Evolutionary conservation across 768 basidiomycete genomes (phyloP).

Genomic region (Pisolithus orientalis): DNA sequence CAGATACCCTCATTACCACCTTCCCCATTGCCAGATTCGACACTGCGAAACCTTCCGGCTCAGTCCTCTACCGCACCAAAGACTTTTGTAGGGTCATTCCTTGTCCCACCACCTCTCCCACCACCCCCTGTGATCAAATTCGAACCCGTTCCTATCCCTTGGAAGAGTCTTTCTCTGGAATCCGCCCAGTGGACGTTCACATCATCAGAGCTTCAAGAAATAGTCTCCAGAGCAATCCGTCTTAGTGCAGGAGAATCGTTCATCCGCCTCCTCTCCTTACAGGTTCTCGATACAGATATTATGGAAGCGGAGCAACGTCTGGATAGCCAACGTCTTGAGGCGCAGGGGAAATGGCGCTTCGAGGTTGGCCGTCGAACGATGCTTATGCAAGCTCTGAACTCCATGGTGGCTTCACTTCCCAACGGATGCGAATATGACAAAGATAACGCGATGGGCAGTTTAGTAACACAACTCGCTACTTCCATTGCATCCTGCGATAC

Average conservation of each 20-base stretch:
- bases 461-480: slow-evolving; percentile 56
- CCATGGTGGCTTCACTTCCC: slow-evolving; percentile 33
- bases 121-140: slow-evolving; percentile 51
- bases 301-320: slow-evolving; percentile 56
- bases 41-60: slow-evolving; percentile 6
- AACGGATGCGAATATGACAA: slow-evolving; percentile 28
- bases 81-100: slow-evolving; percentile 17
- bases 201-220: slow-evolving; percentile 54
- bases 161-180: slow-evolving; percentile 65
- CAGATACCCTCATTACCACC: slow-evolving; percentile 6
- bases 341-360: slow-evolving; percentile 65
- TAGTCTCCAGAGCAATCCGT: slow-evolving; percentile 68
- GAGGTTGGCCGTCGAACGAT: slow-evolving; percentile 60
- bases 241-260: slow-evolving; percentile 63
- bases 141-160: slow-evolving; percentile 49
- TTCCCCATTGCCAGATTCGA: slow-evolving; percentile 6
- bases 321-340: slow-evolving; percentile 41
- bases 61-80: background rate
- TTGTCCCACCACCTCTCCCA: slow-evolving; percentile 29
- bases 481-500: slow-evolving; percentile 53
- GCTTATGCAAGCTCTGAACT: slow-evolving; percentile 64
- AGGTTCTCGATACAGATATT: slow-evolving; percentile 54
- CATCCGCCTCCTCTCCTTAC: slow-evolving; percentile 60
- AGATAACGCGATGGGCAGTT: slow-evolving; percentile 31
- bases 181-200: slow-evolving; percentile 57